These are phyloP conservation scores for Asterella californica DNA, from an alignment of 225 moss, liverwort and hornwort species.

Conservation along the genomic window DNA sequence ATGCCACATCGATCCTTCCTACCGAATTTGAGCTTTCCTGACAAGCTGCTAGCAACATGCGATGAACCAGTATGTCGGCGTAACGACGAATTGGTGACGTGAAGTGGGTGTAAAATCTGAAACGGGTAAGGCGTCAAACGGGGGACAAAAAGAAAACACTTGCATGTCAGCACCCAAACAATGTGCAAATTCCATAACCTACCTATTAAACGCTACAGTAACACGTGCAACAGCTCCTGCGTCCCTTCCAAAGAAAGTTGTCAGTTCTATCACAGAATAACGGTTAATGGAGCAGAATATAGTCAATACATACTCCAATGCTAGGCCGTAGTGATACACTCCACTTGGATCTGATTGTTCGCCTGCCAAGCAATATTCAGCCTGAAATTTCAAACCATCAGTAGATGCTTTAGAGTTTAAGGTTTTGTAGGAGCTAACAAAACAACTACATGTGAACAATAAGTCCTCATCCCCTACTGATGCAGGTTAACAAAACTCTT, in stretches of 20 bases:
- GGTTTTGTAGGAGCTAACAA: background rate
- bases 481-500: background rate
- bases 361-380: conserved; percentile 44
- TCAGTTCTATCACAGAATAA: background rate
- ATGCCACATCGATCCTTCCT: background rate
- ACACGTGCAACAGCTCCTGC: background rate
- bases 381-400: conserved; percentile 23
- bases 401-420: background rate
- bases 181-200: background rate
- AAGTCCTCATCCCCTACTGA: background rate
- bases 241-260: background rate
- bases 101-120: conserved; percentile 51
- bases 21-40: conserved; percentile 16
- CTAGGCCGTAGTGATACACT: conserved; percentile 53
- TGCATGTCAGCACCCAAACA: background rate
- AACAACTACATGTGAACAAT: background rate
- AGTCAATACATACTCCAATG: conserved; percentile 36
- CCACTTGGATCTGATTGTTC: conserved; percentile 37
- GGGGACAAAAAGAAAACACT: background rate
- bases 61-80: conserved; percentile 48
- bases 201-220: background rate
- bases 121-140: background rate
- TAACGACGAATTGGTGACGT: conserved; percentile 55
- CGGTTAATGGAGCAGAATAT: background rate
- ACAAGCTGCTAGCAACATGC: conserved; percentile 48